Evolutionary conservation across 805 yeast genomes (phyloP).

Genomic region (Pichia rugopelliculosa): DNA sequence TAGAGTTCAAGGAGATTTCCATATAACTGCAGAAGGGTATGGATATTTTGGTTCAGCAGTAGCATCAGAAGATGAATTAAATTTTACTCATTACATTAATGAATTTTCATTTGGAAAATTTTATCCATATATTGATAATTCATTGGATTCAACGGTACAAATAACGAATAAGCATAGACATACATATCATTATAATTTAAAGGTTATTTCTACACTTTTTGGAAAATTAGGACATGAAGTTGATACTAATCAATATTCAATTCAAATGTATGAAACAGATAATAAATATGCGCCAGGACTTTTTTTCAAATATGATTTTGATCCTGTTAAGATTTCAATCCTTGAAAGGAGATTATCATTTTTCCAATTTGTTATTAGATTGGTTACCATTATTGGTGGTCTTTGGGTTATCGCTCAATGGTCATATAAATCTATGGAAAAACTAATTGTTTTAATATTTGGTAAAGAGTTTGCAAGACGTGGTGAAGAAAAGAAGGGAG

Average conservation of each 20-base stretch:
- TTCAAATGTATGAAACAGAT: slow-evolving; percentile 36
- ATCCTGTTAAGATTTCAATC: slow-evolving; percentile 68
- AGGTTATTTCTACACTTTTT: slow-evolving; percentile 79
- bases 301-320: slow-evolving; percentile 78
- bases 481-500: slow-evolving; percentile 39
- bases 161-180: slow-evolving; percentile 41
- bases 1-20: slow-evolving; percentile 79
- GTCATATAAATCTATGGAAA: slow-evolving; percentile 51
- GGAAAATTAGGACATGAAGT: slow-evolving; percentile 61
- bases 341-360: slow-evolving; percentile 71
- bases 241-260: slow-evolving; percentile 81
- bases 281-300: slow-evolving; percentile 59
- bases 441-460: slow-evolving; percentile 38
- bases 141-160: slow-evolving; percentile 73
- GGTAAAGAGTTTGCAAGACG: slow-evolving; percentile 51
- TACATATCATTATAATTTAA: slow-evolving; percentile 57
- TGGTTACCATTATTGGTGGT: slow-evolving; percentile 82
- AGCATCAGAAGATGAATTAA: slow-evolving; percentile 44
- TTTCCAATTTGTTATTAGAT: slow-evolving; percentile 64
- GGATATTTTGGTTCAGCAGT: slow-evolving; percentile 40
- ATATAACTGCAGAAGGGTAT: slow-evolving; percentile 69
- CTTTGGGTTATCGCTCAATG: slow-evolving; percentile 63
- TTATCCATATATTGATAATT: slow-evolving; percentile 79
- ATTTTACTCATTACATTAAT: slow-evolving; percentile 76
- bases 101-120: slow-evolving; percentile 90